A percentile compares a stretch with the other conserved stretches of the same genome.
Evolutionary conservation across 108 stramenopile species (phyloP).

Genomic region (Cyclotella atomus): DNA sequence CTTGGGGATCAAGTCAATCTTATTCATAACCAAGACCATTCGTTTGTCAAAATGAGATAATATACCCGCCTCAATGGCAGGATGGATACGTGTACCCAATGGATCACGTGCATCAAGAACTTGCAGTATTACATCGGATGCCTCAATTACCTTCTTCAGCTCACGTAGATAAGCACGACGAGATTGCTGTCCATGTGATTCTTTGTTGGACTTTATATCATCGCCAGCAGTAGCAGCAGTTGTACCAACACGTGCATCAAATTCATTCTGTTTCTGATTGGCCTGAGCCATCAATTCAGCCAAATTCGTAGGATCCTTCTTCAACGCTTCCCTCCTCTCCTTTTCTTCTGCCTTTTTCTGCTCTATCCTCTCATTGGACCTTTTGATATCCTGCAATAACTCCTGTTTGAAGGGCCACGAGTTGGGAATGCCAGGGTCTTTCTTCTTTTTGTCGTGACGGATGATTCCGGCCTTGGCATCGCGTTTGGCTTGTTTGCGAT

Average conservation of each 20-base stretch:
- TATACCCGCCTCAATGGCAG: conserved; percentile 89
- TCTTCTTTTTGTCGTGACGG: conserved; percentile 75
- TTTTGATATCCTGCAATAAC: conserved; percentile 85
- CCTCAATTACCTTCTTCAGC: conserved; percentile 95
- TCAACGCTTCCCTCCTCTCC: conserved; percentile 47
- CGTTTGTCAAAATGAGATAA: conserved; percentile 88
- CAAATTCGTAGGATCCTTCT: conserved; percentile 20
- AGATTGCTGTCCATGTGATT: conserved; percentile 53
- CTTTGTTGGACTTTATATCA: conserved; percentile 13
- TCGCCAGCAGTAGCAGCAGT: conserved; percentile 7
- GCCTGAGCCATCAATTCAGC: conserved; percentile 39
- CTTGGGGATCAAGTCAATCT: conserved; percentile 97
- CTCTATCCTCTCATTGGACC: conserved; percentile 81
- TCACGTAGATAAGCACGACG: conserved; percentile 86
- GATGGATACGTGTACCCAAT: conserved; percentile 88
- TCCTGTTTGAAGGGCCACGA: conserved; percentile 99
- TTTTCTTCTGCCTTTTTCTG: conserved; percentile 71
- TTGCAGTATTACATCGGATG: conserved; percentile 96
- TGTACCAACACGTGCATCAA: conserved; percentile 26
- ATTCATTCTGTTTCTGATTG: conserved; percentile 59
- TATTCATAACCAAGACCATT: conserved; percentile 98
- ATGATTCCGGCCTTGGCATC: conserved; percentile 73
- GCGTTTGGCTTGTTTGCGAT: conserved; percentile 88
- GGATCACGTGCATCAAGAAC: conserved; percentile 99
- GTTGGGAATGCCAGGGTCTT: conserved; percentile 99